These are phyloP conservation scores for Tribonema minus DNA, from an alignment of 108 stramenopile species.

Conservation along the genomic window DNA sequence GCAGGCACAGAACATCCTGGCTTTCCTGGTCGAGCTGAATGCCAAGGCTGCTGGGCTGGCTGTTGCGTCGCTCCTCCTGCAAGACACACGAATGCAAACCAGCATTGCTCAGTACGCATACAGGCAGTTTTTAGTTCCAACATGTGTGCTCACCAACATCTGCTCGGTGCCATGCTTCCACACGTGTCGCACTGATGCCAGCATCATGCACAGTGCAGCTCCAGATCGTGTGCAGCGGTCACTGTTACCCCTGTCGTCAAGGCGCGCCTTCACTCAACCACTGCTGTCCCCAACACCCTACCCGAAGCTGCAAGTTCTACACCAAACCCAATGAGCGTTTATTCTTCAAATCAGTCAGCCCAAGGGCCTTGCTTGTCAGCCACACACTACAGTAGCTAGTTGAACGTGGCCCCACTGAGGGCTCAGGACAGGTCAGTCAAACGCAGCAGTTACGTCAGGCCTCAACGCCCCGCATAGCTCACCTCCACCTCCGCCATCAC, in stretches of 20 bases:
- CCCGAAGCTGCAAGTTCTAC: too few relatives aligned
- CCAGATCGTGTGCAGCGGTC: too few relatives aligned
- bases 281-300: too few relatives aligned
- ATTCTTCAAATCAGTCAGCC: not conserved
- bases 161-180: too few relatives aligned
- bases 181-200: too few relatives aligned
- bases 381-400: not conserved
- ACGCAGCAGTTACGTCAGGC: not conserved
- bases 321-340: too few relatives aligned
- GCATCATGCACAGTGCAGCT: too few relatives aligned
- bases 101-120: not conserved
- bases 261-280: too few relatives aligned
- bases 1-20: constrained; percentile 43
- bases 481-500: constrained; percentile 45
- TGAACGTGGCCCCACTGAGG: not conserved
- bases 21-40: constrained; percentile 28
- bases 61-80: not conserved
- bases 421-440: not conserved
- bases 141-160: too few relatives aligned
- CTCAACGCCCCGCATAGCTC: not conserved
- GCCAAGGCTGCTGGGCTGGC: not conserved
- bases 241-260: too few relatives aligned
- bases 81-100: not conserved
- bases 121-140: not conserved
- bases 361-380: not conserved